Conservation (phyloP, 495 filamentous ascomycete genomes). For the Talaromyces stipitatus region DNA sequence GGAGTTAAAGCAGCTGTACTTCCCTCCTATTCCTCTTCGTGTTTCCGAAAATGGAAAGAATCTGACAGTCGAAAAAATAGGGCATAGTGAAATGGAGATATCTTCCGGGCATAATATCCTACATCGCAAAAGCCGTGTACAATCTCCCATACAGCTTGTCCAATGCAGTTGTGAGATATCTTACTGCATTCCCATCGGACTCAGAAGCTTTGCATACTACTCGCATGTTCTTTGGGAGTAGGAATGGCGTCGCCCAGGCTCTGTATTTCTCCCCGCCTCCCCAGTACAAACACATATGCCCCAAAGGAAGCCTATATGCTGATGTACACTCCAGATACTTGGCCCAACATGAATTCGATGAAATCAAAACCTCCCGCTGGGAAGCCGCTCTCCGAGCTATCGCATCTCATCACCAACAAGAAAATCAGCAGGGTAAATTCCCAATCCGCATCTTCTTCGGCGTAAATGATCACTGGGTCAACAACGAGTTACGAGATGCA, state of each 20-base stretch:
- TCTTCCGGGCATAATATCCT: neutral
- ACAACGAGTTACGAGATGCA: slow-evolving; percentile 2
- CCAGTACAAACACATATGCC: too few relatives aligned
- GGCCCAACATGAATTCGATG: neutral
- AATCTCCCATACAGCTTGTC: neutral
- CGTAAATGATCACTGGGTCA: slow-evolving; percentile 1
- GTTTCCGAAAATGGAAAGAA: neutral
- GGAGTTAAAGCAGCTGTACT: slow-evolving; percentile 26
- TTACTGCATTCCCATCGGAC: neutral
- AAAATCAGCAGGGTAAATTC: neutral
- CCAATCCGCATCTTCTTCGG: slow-evolving; percentile 6
- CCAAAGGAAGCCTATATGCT: neutral
- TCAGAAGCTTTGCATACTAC: neutral
- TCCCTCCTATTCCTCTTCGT: neutral
- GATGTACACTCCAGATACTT: neutral
- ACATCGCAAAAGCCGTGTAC: neutral
- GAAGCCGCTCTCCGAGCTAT: slow-evolving; percentile 3
- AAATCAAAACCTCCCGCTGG: slow-evolving; percentile 2
- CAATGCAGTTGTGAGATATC: neutral
- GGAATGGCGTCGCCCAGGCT: slow-evolving; percentile 2
- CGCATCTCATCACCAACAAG: neutral
- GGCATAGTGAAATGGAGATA: neutral
- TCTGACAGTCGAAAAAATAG: neutral
- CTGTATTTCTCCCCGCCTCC: neutral
- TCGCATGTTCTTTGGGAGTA: slow-evolving; percentile 5